These are phyloP conservation scores for Pseudocercospora musae DNA, from an alignment of 2,329 filamentous ascomycete species.

Conservation along the genomic window DNA sequence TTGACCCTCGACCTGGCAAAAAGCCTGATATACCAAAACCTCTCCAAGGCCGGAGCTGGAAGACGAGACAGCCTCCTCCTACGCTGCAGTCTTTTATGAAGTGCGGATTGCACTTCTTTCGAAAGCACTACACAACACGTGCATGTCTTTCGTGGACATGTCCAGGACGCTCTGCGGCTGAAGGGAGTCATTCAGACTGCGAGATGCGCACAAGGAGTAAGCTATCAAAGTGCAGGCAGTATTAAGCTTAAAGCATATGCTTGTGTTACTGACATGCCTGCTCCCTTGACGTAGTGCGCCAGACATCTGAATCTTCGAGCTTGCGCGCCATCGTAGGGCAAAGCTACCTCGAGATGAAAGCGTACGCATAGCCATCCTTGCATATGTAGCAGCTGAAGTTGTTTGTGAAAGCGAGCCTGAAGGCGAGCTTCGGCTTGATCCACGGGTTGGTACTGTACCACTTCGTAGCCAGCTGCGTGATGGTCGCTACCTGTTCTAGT, in stretches of 20 bases:
- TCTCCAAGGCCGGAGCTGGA: not conserved
- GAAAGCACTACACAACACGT: not conserved
- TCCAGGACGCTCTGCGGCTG: not conserved
- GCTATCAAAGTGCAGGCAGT: not conserved
- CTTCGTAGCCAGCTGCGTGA: not conserved
- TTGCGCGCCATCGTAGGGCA: not conserved
- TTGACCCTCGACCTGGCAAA: not conserved
- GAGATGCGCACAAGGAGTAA: not conserved
- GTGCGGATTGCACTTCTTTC: not conserved
- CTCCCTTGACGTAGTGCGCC: not conserved
- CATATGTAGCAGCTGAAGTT: not conserved
- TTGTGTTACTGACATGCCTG: not conserved
- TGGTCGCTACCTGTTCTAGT: not conserved
- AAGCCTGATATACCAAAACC: not conserved
- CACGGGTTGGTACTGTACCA: not conserved
- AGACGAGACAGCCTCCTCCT: not conserved
- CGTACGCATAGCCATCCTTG: not conserved
- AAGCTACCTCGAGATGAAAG: not conserved
- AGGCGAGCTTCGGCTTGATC: not conserved
- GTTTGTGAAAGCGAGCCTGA: not conserved
- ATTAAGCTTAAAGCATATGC: constrained; percentile 2
- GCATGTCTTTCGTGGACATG: not conserved
- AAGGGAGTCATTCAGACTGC: not conserved
- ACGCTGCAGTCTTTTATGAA: not conserved
- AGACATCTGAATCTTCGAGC: not conserved